Percentiles rank a stretch among this genome's conserved stretches.
Evolutionary conservation across 495 filamentous ascomycete genomes (phyloP).

Genomic region (Melanomma pulvis-pyrius): DNA sequence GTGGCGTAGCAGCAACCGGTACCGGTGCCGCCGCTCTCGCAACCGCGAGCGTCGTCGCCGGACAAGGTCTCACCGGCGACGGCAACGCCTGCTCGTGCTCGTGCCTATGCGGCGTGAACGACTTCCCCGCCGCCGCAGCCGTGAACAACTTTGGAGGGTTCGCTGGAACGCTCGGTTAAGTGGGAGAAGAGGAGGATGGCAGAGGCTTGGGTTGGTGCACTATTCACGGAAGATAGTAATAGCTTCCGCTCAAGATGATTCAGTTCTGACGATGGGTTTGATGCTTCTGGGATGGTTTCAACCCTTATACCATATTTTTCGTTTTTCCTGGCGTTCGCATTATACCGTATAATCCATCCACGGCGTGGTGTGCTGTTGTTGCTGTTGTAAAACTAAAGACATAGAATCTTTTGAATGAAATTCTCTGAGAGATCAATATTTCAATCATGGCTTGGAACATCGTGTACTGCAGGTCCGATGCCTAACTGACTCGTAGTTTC

Average conservation of each 20-base stretch:
- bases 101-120: constrained; percentile 41
- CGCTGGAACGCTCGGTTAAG: constrained; percentile 25
- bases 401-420: constrained; percentile 33
- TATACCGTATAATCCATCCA: constrained; percentile 32
- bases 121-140: constrained; percentile 35
- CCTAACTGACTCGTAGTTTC: too few relatives aligned
- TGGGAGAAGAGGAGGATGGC: neutral
- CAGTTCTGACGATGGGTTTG: constrained; percentile 27
- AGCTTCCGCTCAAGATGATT: constrained; percentile 24
- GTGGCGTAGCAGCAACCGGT: constrained; percentile 3
- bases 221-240: constrained; percentile 34
- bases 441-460: constrained; percentile 2
- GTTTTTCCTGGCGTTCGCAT: constrained; percentile 23
- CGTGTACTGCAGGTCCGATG: too few relatives aligned
- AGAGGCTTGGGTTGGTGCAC: neutral
- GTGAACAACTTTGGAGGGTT: constrained; percentile 39
- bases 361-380: neutral
- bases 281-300: constrained; percentile 19
- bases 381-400: constrained; percentile 28
- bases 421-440: constrained; percentile 27
- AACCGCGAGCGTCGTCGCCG: constrained; percentile 28
- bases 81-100: constrained; percentile 38
- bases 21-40: constrained; percentile 11
- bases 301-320: constrained; percentile 30
- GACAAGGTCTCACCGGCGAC: constrained; percentile 28